phyloP scores from a whole-genome alignment of 805 yeast genomes.

The Citeromyces matritensis region DNA sequence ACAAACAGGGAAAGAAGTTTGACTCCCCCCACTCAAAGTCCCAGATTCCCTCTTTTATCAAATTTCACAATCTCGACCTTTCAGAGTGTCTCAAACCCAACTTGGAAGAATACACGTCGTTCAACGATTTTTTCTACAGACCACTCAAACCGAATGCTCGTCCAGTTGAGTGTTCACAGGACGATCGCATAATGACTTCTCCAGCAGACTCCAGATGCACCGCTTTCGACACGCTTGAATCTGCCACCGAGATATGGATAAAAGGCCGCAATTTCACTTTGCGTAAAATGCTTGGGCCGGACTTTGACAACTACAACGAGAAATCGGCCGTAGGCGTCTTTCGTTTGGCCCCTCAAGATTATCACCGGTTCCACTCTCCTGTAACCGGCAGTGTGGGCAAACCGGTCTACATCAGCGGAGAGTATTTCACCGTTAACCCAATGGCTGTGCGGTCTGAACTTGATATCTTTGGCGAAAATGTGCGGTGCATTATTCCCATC shows the following conservation, averaged over 20 bases:
- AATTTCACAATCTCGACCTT: slow-evolving; percentile 69
- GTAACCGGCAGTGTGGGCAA: slow-evolving; percentile 61
- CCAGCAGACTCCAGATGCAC: slow-evolving; percentile 86
- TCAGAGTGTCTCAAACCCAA: slow-evolving; percentile 38
- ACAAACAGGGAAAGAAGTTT: slow-evolving; percentile 75
- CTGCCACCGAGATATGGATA: slow-evolving; percentile 75
- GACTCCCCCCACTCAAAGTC: slow-evolving; percentile 53
- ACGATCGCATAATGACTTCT: slow-evolving; percentile 39
- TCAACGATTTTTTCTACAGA: slow-evolving; percentile 84
- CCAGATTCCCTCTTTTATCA: slow-evolving; percentile 64
- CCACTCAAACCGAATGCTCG: slow-evolving; percentile 59
- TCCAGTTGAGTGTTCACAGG: slow-evolving; percentile 42
- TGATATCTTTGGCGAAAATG: slow-evolving; percentile 90
- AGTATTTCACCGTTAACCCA: slow-evolving; percentile 92
- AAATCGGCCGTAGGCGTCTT: slow-evolving; percentile 62
- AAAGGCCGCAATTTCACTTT: slow-evolving; percentile 71
- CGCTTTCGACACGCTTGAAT: slow-evolving; percentile 39
- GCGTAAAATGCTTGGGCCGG: slow-evolving; percentile 37
- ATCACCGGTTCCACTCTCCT: slow-evolving; percentile 86
- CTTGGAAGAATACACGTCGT: slow-evolving; percentile 39
- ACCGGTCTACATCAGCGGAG: slow-evolving; percentile 65
- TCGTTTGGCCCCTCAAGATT: slow-evolving; percentile 92
- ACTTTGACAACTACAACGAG: slow-evolving; percentile 19
- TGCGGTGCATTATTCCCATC: slow-evolving; percentile 65
- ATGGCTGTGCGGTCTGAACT: slow-evolving; percentile 85